Percentiles rank a stretch among this genome's conserved stretches.
These are phyloP conservation scores for Leccinum truebloodii DNA, from an alignment of 768 basidiomycete genomes.

Conservation along the genomic window DNA sequence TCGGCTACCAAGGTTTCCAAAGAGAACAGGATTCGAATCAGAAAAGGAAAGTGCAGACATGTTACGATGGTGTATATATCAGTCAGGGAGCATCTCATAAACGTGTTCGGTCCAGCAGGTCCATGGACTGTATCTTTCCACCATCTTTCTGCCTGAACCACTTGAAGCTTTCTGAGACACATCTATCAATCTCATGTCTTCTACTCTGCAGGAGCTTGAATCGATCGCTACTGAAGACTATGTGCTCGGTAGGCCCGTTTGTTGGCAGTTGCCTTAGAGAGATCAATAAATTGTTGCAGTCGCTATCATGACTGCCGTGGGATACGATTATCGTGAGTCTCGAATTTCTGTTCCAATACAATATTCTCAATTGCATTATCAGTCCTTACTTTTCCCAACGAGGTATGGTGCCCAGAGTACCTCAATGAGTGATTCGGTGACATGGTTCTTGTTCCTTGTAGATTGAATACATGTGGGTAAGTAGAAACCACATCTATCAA, in stretches of 20 bases:
- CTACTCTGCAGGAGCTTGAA: not conserved
- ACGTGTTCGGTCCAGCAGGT: not conserved
- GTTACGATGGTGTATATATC: not conserved
- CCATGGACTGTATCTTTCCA: not conserved
- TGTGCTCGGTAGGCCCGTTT: not conserved
- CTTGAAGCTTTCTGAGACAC: not conserved
- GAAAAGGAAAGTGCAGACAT: not conserved
- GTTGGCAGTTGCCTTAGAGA: not conserved
- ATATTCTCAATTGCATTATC: not conserved
- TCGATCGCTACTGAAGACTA: not conserved
- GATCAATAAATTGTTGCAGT: not conserved
- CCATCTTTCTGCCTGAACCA: not conserved
- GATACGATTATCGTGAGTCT: conserved; percentile 1
- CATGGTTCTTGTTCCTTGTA: not conserved
- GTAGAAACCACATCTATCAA: not conserved
- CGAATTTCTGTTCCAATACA: not conserved
- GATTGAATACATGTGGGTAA: not conserved
- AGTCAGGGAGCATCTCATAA: not conserved
- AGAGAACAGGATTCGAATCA: not conserved
- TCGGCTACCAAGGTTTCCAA: not conserved
- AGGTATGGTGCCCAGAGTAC: not conserved
- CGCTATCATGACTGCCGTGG: not conserved
- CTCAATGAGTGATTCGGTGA: not conserved
- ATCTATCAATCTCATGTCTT: not conserved
- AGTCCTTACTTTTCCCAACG: not conserved